A percentile compares a stretch with the other conserved stretches of the same genome.
These are phyloP conservation scores for Lagenaria siceraria DNA, from an alignment of 306 rosid species.

Conservation along the genomic window DNA sequence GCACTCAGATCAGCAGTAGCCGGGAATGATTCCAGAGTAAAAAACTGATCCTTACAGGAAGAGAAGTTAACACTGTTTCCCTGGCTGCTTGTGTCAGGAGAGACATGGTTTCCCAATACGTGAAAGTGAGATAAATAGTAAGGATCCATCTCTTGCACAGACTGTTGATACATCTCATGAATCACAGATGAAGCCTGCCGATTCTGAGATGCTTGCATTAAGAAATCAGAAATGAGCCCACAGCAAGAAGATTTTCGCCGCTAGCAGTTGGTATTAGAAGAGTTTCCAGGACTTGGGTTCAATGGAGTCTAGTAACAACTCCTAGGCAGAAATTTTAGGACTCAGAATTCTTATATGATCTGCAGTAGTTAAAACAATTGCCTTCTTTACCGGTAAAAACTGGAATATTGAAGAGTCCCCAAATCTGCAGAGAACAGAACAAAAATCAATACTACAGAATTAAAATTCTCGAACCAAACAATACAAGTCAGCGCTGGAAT, in stretches of 20 bases:
- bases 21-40: slow-evolving; percentile 67
- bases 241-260: neutral
- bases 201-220: slow-evolving; percentile 54
- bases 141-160: slow-evolving; percentile 30
- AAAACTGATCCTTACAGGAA: slow-evolving; percentile 34
- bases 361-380: neutral
- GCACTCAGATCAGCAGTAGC: slow-evolving; percentile 15
- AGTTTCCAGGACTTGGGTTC: neutral
- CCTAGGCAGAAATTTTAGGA: neutral
- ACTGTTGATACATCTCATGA: slow-evolving; percentile 36
- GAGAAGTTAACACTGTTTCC: slow-evolving; percentile 47
- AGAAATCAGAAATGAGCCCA: slow-evolving; percentile 6
- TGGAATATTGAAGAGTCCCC: neutral
- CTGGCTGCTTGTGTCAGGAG: slow-evolving; percentile 37
- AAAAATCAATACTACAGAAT: neutral
- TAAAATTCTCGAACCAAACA: neutral
- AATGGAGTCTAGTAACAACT: neutral
- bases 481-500: neutral
- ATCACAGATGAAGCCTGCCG: slow-evolving; percentile 24
- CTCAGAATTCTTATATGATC: neutral
- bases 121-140: slow-evolving; percentile 28
- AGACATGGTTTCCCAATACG: slow-evolving; percentile 33
- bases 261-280: neutral
- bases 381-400: neutral
- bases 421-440: neutral